These are phyloP conservation scores for Mallotus repandus DNA, from an alignment of 441 rosid species.

Conservation along the genomic window DNA sequence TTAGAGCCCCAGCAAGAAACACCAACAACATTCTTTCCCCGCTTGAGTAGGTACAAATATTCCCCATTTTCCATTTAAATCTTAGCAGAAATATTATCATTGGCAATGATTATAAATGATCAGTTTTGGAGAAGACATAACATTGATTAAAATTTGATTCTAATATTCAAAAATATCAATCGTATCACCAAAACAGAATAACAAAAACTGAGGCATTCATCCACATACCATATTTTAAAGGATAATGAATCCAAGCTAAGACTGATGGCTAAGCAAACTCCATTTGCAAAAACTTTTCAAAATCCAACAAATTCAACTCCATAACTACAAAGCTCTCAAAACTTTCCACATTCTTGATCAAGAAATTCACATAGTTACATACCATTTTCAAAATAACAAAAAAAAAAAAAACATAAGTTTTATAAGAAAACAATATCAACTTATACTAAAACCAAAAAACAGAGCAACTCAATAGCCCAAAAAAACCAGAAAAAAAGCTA, in stretches of 20 bases:
- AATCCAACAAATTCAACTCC: not conserved
- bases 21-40: too few relatives aligned
- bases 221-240: slow-evolving; percentile 39
- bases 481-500: not conserved
- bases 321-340: not conserved
- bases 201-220: not conserved
- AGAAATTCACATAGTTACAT: not conserved
- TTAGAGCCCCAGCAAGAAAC: too few relatives aligned
- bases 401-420: slow-evolving; percentile 3
- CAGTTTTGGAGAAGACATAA: too few relatives aligned
- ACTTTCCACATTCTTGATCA: slow-evolving; percentile 14
- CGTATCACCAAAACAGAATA: not conserved
- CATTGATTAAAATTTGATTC: too few relatives aligned
- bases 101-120: too few relatives aligned
- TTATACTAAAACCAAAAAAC: not conserved
- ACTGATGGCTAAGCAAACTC: slow-evolving; percentile 11
- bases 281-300: slow-evolving; percentile 17
- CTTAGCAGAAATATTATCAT: too few relatives aligned
- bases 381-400: not conserved
- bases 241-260: slow-evolving; percentile 26
- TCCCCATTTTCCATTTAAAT: not conserved
- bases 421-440: slow-evolving; percentile 19
- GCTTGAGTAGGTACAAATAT: not conserved
- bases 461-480: slow-evolving; percentile 21
- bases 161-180: not conserved